Evolutionary conservation across 2,329 filamentous ascomycete genomes (phyloP), one percentile per base, ranked within the genome.

Genomic region (Apiospora pterosperma): DNA sequence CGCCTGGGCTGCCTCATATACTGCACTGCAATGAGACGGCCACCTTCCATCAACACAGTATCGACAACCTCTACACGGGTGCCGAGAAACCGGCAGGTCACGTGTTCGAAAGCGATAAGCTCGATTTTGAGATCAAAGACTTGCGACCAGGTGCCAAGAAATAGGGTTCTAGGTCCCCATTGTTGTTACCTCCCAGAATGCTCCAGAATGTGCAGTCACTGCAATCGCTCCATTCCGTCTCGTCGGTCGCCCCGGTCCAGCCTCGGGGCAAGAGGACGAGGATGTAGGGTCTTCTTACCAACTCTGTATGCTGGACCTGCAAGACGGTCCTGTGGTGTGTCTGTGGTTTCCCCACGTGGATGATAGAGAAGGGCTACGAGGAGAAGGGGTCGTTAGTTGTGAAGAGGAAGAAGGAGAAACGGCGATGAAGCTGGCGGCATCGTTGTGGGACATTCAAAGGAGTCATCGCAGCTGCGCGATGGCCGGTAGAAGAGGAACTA

Each of bases 1-100:
- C 96, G 0, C 95, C 96, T 0, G 96, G 96, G 0, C 84, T 98
- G 70, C 88, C 92, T 68, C 87, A 92, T n/a, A 90, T 99, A 38
- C 81, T 97, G 55, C 85, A 88, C 44, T 99, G 96, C 78, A 88
- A 80, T 3, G 87, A 93, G 66, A 85, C 86, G 0, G 92, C 92
- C 1, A 85, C 96, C 0, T 99, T 99, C 75, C 96, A 99, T 76
- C 92, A 90, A 67, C 86, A 88, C 67, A 76, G 77, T 1, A 80
- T 87, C 62, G 82, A 86, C 31, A 90, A 93, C 70, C 85, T 96
- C 1, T 97, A 97, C 74, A 93, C 91, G 0, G 88, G 90, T 72
- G 92, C 92, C 1, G 79, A 85, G 62, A 82, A 88, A 62, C 90
- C 89, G 0, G 74, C 79, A 0, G 90, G 90, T 0, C 90, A 92